Base-by-base conservation (phyloP, 345 rosid species). In the Microthlaspi erraticum region DNA sequence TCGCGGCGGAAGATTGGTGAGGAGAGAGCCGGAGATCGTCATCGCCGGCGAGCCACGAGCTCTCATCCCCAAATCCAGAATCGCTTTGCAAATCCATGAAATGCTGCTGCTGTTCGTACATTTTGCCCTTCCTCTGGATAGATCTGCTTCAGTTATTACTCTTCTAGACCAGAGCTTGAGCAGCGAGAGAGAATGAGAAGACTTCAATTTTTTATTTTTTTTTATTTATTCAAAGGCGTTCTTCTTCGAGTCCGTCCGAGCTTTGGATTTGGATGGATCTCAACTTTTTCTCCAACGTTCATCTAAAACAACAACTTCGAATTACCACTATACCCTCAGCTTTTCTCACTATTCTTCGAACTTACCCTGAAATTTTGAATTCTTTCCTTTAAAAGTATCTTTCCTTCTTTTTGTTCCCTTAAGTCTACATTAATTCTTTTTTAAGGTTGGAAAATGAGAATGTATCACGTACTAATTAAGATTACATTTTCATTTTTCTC, bases 11-110 rank as follows among this genome's bases (percentile, higher is more conserved):
- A 53, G 85, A 71, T 10, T 78, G 89, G 77, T 80, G 82, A 26
- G 84, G 86, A 37, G 88, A 81, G 7, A 82, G 61, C 32, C 44
- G 70, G 11, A 76, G 79, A 78, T 78, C 71, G 71, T 71, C 76
- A 44, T 74, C 83, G 18, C 80, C 87, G 23, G 91, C 76, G 23
- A 86, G 86, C 94, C 92, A 89, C 7, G 92, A 88, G 60, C 83
- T 82, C 29, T 81, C 74, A 62, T 90, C 88, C 23, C 88, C 87
- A 56, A 80, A 84, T 41, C 80, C 84, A 68, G 91, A 81, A 79
- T 77, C 83, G 6, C 70, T 88, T 52, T 83, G 85, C 68, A 78
- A 78, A 84, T 88, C 91, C 44, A 84, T 46, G 48, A 79, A 76
- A 68, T 82, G 86, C n/a, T 82, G 85, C 10, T 71, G 77, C 66